Conservation (phyloP, 2,329 filamentous ascomycete species). For the Aureobasidium zeae region DNA sequence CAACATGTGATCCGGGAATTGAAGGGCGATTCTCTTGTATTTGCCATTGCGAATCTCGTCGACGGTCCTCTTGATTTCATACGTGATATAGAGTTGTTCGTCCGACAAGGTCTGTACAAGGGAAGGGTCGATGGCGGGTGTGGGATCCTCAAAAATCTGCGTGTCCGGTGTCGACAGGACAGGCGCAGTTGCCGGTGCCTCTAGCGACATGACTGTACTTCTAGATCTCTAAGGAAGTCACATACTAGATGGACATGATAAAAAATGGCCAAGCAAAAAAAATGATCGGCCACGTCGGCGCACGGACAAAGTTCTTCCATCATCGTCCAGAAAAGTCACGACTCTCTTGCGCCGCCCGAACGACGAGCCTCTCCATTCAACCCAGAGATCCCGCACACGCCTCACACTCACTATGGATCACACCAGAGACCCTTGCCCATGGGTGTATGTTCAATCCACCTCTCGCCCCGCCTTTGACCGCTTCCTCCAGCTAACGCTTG, state of each 20-base stretch:
- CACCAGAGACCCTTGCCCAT: conserved; percentile 91
- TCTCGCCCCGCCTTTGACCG: too few species aligned
- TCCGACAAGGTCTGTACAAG: conserved; percentile 41
- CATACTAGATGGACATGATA: too few species aligned
- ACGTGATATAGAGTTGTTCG: conserved; percentile 64
- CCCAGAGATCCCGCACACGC: conserved; percentile 1
- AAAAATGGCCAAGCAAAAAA: conserved; percentile 3
- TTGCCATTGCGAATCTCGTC: conserved; percentile 60
- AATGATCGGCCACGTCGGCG: background rate
- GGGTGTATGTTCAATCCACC: conserved; percentile 36
- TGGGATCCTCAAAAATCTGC: conserved; percentile 49
- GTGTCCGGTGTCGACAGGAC: conserved; percentile 55
- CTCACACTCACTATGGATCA: conserved; percentile 58
- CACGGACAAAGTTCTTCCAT: background rate
- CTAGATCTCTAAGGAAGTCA: too few species aligned
- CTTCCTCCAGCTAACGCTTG: background rate
- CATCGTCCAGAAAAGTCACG: background rate
- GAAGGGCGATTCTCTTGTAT: conserved; percentile 75
- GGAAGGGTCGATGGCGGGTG: conserved; percentile 32
- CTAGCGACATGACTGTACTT: conserved; percentile 21
- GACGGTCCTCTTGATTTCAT: conserved; percentile 77
- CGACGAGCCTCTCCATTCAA: too few species aligned
- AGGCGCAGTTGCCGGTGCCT: conserved; percentile 36
- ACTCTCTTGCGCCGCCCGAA: too few species aligned
- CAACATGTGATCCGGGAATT: conserved; percentile 92